phyloP scores from a whole-genome alignment of 768 basidiomycete genomes.

The Lactarius sanguifluus region DNA sequence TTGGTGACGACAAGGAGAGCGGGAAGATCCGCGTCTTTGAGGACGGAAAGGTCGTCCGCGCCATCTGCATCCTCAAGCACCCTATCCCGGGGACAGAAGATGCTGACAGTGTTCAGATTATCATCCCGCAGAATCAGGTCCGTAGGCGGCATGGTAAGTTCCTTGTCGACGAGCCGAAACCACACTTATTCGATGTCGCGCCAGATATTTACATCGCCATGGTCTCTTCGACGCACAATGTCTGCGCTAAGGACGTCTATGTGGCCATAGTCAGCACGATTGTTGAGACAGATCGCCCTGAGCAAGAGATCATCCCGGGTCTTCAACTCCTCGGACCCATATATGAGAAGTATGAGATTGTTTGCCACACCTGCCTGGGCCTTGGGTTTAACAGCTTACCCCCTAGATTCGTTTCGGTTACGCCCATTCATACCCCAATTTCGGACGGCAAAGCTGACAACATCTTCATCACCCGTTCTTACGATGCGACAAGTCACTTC shows the following conservation, averaged over 20 bases:
- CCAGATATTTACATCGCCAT: slow-evolving; percentile 98
- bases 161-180: slow-evolving; percentile 1
- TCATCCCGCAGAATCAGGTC: slow-evolving; percentile 99
- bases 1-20: slow-evolving; percentile 69
- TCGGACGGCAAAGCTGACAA: slow-evolving; percentile 78
- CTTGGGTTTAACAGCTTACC: background rate
- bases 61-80: slow-evolving; percentile 97
- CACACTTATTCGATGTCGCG: slow-evolving; percentile 19
- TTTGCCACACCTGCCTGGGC: background rate
- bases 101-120: slow-evolving; percentile 92
- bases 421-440: slow-evolving; percentile 87
- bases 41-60: slow-evolving; percentile 91
- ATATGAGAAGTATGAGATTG: slow-evolving; percentile 76
- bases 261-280: slow-evolving; percentile 98
- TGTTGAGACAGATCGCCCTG: slow-evolving; percentile 91
- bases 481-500: slow-evolving; percentile 98
- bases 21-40: slow-evolving; percentile 89
- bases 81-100: slow-evolving; percentile 98
- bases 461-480: slow-evolving; percentile 96
- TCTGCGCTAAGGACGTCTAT: slow-evolving; percentile 93
- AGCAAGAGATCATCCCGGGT: slow-evolving; percentile 89
- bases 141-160: slow-evolving; percentile 81
- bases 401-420: slow-evolving; percentile 83
- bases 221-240: slow-evolving; percentile 96
- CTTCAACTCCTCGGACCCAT: slow-evolving; percentile 89